These are phyloP conservation scores for Paecilomyces sp. DNA, from an alignment of 2,329 filamentous ascomycete genomes.

Conservation along the genomic window DNA sequence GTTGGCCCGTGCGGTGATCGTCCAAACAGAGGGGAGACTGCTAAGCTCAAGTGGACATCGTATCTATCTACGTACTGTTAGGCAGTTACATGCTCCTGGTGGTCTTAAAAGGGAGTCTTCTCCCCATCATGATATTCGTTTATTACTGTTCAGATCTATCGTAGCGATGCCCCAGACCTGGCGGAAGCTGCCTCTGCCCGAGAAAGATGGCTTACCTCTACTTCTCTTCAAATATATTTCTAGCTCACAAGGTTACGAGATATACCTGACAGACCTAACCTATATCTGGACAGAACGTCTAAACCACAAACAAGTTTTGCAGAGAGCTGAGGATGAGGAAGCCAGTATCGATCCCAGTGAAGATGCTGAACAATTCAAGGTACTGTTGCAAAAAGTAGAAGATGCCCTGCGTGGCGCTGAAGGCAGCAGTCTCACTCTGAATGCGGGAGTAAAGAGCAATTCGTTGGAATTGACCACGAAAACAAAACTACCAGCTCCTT, in stretches of 20 bases:
- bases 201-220: slow-evolving; percentile 19
- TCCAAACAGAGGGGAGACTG: neutral
- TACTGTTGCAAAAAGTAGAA: slow-evolving; percentile 50
- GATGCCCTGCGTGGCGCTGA: slow-evolving; percentile 36
- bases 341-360: slow-evolving; percentile 56
- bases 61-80: neutral
- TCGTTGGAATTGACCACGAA: slow-evolving; percentile 40
- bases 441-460: slow-evolving; percentile 17
- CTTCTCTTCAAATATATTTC: slow-evolving; percentile 32
- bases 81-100: neutral
- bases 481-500: slow-evolving; percentile 46
- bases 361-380: slow-evolving; percentile 47
- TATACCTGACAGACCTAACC: slow-evolving; percentile 53
- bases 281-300: slow-evolving; percentile 51
- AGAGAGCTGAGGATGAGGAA: slow-evolving; percentile 40
- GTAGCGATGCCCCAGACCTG: slow-evolving; percentile 27
- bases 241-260: slow-evolving; percentile 37
- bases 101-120: neutral
- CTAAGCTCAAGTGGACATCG: neutral
- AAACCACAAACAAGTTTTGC: slow-evolving; percentile 38
- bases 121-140: neutral
- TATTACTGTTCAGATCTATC: neutral
- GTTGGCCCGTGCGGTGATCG: slow-evolving; percentile 9
- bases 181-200: slow-evolving; percentile 24
- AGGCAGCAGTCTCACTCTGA: slow-evolving; percentile 25